phyloP scores from a whole-genome alignment of 768 basidiomycete species.

The Scleroderma citrinum region DNA sequence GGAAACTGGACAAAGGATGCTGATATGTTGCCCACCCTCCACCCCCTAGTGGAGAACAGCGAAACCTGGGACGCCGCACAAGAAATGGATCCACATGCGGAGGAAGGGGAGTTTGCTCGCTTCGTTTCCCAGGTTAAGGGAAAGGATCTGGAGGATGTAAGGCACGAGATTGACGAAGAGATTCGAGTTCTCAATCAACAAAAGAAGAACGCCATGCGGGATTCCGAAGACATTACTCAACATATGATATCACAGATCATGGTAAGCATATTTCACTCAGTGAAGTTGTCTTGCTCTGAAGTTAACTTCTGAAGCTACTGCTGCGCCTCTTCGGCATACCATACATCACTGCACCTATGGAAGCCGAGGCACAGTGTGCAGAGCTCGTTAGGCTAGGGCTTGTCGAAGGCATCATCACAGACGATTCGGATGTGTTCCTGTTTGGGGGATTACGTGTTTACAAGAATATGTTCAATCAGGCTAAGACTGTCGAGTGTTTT shows the following conservation, averaged over 20 bases:
- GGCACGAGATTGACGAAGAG: conserved; percentile 89
- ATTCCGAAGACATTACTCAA: conserved; percentile 92
- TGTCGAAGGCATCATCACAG: conserved; percentile 97
- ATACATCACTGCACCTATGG: conserved; percentile 98
- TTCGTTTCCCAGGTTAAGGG: conserved; percentile 92
- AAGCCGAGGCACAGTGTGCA: conserved; percentile 98
- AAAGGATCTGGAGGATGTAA: conserved; percentile 71
- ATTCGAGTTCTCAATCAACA: conserved; percentile 76
- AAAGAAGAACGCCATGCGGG: conserved; percentile 83
- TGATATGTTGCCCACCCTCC: conserved; percentile 7
- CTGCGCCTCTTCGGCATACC: conserved; percentile 94
- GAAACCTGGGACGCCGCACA: conserved; percentile 78
- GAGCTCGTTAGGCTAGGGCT: conserved; percentile 78
- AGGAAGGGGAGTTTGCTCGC: conserved; percentile 86
- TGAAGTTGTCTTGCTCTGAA: background rate
- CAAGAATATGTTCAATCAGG: conserved; percentile 99
- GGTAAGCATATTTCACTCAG: conserved; percentile 32
- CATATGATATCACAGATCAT: conserved; percentile 89
- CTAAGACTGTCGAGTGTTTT: conserved; percentile 98
- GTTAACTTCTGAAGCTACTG: conserved; percentile 54
- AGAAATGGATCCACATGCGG: conserved; percentile 73
- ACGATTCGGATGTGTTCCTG: conserved; percentile 98
- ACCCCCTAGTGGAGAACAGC: conserved; percentile 20
- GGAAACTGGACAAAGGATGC: conserved; percentile 1
- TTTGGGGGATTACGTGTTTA: conserved; percentile 94